Evolutionary conservation across 805 yeast species (phyloP), one percentile per base, ranked within the genome.

Genomic region (Saccharomycopsis capsularis): DNA sequence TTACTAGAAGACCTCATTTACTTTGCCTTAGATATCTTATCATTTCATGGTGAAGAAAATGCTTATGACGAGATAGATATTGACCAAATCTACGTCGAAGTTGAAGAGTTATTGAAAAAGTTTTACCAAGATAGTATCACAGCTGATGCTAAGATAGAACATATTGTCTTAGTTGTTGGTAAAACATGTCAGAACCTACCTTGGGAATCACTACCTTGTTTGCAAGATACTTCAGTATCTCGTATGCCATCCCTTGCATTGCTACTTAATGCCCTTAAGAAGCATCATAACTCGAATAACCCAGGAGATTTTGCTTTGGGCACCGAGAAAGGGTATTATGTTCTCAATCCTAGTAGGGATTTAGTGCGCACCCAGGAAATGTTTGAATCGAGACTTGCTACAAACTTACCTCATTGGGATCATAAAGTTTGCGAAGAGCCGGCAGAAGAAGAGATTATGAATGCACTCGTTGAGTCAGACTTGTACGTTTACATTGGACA

Each of bases 401-500:
- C 54, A 2, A 42, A 59, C 16, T 52, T 66, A 2, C 55, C 61
- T 18, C 49, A 53, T 2, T 84, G 91, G 77, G 51, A 57, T 0
- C 83, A 95, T 0, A 40, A 75, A 0, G 61, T 71, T 6, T 84
- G 86, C 0, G 51, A 54, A 3, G 68, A 66, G 40, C 96, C 96
- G 0, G 55, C 67, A 0, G 93, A 85, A 48, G 65, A 63, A 0
- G 70, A 74, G 18, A 68, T 89, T 32, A 53, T 71, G 0, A 45
- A 63, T 0, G 69, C 71, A 16, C 59, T 90, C 6, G 51, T 57
- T 2, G 42, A 59, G 1, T 64, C 74, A 1, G 70, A 76, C 35
- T 55, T 85, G 6, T 84, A 83, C 56, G 68, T 91, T 0, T 93
- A 86, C 61, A 71, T 90, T 48, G 99, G 99, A 0, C 99, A 93